Evolutionary conservation across 305 asterid species (phyloP), one percentile per base, ranked within the genome.

Genomic region (Petunia hybrid): DNA sequence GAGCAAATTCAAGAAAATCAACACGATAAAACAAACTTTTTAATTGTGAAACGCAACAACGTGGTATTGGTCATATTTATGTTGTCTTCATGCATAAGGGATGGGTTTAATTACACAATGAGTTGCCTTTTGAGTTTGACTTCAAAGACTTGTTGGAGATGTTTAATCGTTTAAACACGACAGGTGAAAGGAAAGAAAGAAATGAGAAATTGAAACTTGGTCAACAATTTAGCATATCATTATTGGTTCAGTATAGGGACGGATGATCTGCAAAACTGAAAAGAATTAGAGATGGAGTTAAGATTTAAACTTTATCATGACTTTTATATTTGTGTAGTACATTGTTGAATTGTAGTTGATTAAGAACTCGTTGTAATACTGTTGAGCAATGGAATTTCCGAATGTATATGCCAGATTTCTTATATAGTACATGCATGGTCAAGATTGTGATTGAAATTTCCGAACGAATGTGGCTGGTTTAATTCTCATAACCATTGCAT

Each of bases 121-220:
- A 31, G 6, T 48, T 71, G 31, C 36, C n/a, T 31, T 35, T 46
- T 5, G 10, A 1, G 43, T 70, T 35, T 71, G 45, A 48, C 78
- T 45, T 31, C n/a, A 35, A 13, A 13, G 2, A 13, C 51, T 73
- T 36, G 36, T 51, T 51, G 12, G 13, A 51, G 78, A 51, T 51
- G 78, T 12, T 73, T 73, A 51, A 36, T 48, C 46, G 78, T 12
- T 73, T 73, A 51, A 36, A 73, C 46, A 51, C 78, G 78, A 51
- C 35, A 73, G 13, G 14, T 73, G 63, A 45, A 51, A 36, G 48
- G 7, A 3, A 10, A 48, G 77, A 71, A 46, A 70, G 45, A 0
- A 14, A 42, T 8, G n/a, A 45, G 41, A 69, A 45, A 69, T 43
- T 57, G 8, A 69, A 69, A 45, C 10, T 45, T 45, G 16, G 43